Evolutionary conservation across 208 protist genomes (phyloP).

Genomic region (Trypanosoma lewisi): DNA sequence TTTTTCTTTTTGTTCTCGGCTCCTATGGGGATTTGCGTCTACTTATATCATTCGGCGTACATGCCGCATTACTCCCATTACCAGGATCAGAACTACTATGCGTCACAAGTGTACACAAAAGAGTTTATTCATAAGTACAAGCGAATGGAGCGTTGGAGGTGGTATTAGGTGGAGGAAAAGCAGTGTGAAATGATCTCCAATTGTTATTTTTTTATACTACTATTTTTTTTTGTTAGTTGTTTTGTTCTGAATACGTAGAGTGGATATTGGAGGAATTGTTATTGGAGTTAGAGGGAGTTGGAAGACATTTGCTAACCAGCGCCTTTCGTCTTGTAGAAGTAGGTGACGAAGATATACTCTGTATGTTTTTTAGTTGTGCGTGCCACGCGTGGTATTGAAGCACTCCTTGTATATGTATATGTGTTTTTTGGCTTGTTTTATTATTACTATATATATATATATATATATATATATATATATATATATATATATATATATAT

Average conservation of each 20-base stretch:
- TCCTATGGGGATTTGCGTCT: slow-evolving; percentile 76
- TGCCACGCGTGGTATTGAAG: too few species aligned
- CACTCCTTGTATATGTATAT: slow-evolving; percentile 6
- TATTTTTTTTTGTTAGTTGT: not conserved
- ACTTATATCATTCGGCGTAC: slow-evolving; percentile 87
- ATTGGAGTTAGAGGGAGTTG: not conserved
- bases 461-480: slow-evolving; percentile 10
- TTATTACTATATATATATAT: not conserved
- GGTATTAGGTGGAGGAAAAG: slow-evolving; percentile 50
- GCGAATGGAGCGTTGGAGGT: slow-evolving; percentile 87
- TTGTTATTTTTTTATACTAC: not conserved
- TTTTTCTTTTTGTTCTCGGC: slow-evolving; percentile 80
- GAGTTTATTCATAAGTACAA: slow-evolving; percentile 92
- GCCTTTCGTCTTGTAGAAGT: not conserved
- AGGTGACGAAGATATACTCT: too few species aligned
- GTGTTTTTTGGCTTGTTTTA: not conserved
- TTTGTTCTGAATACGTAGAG: not conserved
- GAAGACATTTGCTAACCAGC: not conserved
- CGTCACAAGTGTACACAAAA: slow-evolving; percentile 86
- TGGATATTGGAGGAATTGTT: not conserved
- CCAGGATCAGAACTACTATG: slow-evolving; percentile 92
- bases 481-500: not conserved
- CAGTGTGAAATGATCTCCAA: not conserved
- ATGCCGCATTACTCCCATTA: slow-evolving; percentile 90
- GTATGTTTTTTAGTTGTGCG: too few species aligned